These are phyloP conservation scores for Cyclocybe aegerita DNA, from an alignment of 768 basidiomycete species.

Conservation along the genomic window DNA sequence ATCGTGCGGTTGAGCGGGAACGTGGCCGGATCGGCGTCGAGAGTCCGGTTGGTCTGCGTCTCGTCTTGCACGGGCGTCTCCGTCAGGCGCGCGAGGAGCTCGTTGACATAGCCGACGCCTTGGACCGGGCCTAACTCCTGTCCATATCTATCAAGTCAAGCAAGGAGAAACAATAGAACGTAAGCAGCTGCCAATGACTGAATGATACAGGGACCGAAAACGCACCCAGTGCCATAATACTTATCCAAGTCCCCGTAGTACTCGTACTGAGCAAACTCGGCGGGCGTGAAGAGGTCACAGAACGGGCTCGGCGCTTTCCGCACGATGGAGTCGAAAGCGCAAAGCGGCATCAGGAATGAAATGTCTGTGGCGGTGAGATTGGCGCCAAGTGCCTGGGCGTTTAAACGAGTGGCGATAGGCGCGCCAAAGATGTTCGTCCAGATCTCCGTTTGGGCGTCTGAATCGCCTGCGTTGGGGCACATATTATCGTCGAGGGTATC, in stretches of 20 bases:
- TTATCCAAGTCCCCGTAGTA: slow-evolving; percentile 75
- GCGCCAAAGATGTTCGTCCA: slow-evolving; percentile 61
- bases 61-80: slow-evolving; percentile 58
- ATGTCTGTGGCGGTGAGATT: slow-evolving; percentile 55
- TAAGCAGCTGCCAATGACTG: background rate
- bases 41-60: slow-evolving; percentile 76
- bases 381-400: slow-evolving; percentile 60
- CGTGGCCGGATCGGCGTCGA: slow-evolving; percentile 58
- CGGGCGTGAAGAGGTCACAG: slow-evolving; percentile 65
- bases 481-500: slow-evolving; percentile 66
- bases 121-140: slow-evolving; percentile 70
- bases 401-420: slow-evolving; percentile 58
- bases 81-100: slow-evolving; percentile 82
- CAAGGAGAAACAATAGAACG: background rate
- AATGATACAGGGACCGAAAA: background rate
- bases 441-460: slow-evolving; percentile 39
- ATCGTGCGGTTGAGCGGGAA: slow-evolving; percentile 70
- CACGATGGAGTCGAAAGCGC: slow-evolving; percentile 78
- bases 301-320: slow-evolving; percentile 55
- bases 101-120: slow-evolving; percentile 87
- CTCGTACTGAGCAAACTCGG: slow-evolving; percentile 68
- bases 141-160: slow-evolving; percentile 58
- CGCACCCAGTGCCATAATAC: slow-evolving; percentile 76
- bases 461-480: slow-evolving; percentile 57
- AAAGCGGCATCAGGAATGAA: slow-evolving; percentile 64